A percentile compares a stretch with the other conserved stretches of the same genome.
These are phyloP conservation scores for Hibiscus mutabilis DNA, from an alignment of 345 rosid species.

Conservation along the genomic window DNA sequence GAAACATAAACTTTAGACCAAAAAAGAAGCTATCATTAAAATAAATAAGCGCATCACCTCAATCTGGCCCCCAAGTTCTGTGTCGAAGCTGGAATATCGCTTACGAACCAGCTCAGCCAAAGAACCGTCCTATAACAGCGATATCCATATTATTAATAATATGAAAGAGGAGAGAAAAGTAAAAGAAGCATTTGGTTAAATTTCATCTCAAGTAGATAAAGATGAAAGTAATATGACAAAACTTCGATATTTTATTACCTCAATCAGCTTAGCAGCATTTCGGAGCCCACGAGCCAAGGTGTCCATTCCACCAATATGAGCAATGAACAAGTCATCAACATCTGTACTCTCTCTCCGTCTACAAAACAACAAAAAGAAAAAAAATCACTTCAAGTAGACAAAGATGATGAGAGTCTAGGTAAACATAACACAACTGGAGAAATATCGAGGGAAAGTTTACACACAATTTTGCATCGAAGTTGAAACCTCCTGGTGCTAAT, in stretches of 20 bases:
- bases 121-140: constrained; percentile 50
- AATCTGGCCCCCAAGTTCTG: constrained; percentile 53
- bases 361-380: constrained; percentile 4
- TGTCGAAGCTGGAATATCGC: constrained; percentile 69
- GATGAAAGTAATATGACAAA: background rate
- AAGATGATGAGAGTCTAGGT: background rate
- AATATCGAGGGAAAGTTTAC: background rate
- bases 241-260: constrained; percentile 33
- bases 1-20: background rate
- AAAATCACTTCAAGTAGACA: background rate
- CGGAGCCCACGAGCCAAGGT: constrained; percentile 86
- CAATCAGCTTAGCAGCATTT: constrained; percentile 72
- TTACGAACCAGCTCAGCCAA: constrained; percentile 56
- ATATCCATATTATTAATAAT: background rate
- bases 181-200: background rate
- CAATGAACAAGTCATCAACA: constrained; percentile 85
- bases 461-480: constrained; percentile 93
- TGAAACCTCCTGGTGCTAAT: constrained; percentile 92
- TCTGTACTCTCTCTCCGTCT: constrained; percentile 97
- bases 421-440: background rate
- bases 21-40: background rate
- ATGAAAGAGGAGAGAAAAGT: background rate
- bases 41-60: constrained; percentile 32
- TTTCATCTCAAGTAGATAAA: too few relatives aligned
- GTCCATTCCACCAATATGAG: constrained; percentile 88